These are phyloP conservation scores for Coemansia sp. DNA, from an alignment of 192 early-diverging fungal genomes.

Conservation along the genomic window DNA sequence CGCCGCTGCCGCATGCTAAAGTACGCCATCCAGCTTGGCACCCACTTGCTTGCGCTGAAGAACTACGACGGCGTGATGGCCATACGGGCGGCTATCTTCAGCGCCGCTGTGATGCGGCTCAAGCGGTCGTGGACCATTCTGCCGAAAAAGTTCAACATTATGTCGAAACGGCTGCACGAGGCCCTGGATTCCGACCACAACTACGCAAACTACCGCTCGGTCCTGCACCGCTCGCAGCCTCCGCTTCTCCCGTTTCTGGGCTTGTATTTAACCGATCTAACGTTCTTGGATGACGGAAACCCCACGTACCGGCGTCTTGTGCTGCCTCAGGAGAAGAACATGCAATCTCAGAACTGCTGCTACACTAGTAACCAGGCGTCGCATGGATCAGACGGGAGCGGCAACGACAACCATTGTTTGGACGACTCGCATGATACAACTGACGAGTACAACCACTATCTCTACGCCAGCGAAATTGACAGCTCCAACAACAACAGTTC, in stretches of 20 bases:
- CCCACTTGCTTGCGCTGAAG: conserved; percentile 57
- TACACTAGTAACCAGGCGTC: neutral
- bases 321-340: conserved; percentile 13
- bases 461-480: neutral
- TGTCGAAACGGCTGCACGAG: conserved; percentile 59
- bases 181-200: conserved; percentile 66
- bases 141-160: conserved; percentile 68
- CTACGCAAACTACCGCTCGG: conserved; percentile 59
- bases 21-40: conserved; percentile 79
- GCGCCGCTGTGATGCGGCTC: conserved; percentile 70
- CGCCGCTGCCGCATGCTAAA: conserved; percentile 66
- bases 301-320: conserved; percentile 58
- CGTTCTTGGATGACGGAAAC: conserved; percentile 85
- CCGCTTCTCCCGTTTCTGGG: conserved; percentile 81
- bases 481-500: neutral
- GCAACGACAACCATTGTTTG: neutral
- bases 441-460: too few species aligned
- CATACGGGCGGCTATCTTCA: conserved; percentile 73
- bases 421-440: neutral
- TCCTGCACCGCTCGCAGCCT: conserved; percentile 54
- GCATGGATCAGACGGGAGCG: neutral
- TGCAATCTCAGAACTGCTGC: neutral
- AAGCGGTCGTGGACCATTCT: conserved; percentile 66
- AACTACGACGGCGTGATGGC: conserved; percentile 79
- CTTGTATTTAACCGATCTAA: conserved; percentile 77